Base-by-base conservation (phyloP, 805 yeast species). In the Peterozyma xylosa region DNA sequence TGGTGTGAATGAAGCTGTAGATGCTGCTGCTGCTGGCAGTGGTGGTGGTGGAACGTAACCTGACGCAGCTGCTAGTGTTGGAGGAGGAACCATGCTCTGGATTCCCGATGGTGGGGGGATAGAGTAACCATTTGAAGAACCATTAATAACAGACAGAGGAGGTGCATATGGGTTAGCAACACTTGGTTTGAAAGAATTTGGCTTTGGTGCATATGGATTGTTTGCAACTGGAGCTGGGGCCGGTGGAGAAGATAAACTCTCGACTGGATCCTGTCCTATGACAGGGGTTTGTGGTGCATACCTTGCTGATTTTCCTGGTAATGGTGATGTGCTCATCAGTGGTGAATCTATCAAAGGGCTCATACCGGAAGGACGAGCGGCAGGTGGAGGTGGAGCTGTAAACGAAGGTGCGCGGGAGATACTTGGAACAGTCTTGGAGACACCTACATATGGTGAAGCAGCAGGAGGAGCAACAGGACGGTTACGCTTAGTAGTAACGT, bases 391-490 rank as follows among this genome's bases (percentile, higher is more conserved):
- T n/a, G 50, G 41, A 9, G 46, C 34, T n/a, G 48, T 37, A n/a
- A 40, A 41, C 14, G 60, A 55, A 44, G 48, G 47, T 7, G 42
- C 37, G n/a, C 41, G 34, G 3, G 37, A 18, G 16, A 33, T 54
- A 32, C 50, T 39, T 29, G 60, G 51, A 9, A 62, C 48, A 15
- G 58, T 52, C 40, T 53, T 56, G n/a, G 60, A 42, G 14, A 69
- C 64, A 21, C 32, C 36, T 11, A 42, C 39, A 41, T 45, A 45
- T 14, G 47, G 47, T 27, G 47, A 45, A 13, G 47, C 42, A 5
- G 47, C 16, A 6, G 75, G 64, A 14, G 78, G 68, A 16, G 76
- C 71, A 30, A 72, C 65, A 34, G 73, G 66, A 42, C 73, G 73
- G 9, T 71, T 60, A 15, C 39, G 39, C 38, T 54, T 50, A 9